These are phyloP conservation scores for Cladophialophora psammophila DNA, from an alignment of 2,329 filamentous ascomycete genomes.

Conservation along the genomic window DNA sequence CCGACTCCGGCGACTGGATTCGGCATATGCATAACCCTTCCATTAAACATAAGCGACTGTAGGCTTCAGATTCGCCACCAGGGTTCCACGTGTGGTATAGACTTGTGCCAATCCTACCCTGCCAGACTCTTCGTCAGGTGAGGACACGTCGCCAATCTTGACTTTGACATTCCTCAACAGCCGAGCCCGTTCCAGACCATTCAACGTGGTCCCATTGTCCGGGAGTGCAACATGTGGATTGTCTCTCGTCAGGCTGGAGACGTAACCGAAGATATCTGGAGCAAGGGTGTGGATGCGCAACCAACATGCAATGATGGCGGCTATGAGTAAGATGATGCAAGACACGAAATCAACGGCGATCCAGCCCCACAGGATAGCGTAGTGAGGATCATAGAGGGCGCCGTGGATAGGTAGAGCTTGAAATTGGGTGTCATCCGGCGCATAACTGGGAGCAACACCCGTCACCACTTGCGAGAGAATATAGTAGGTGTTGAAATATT, in stretches of 20 bases:
- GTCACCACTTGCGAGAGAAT: constrained; percentile 15
- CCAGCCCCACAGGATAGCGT: constrained; percentile 22
- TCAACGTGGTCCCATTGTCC: constrained; percentile 5
- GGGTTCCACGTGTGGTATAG: neutral
- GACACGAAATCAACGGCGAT: constrained; percentile 22
- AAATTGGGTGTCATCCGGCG: constrained; percentile 10
- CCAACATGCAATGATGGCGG: constrained; percentile 16
- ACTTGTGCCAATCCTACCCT: neutral
- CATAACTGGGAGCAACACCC: no score
- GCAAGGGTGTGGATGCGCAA: constrained; percentile 20
- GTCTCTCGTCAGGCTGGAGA: constrained; percentile 15
- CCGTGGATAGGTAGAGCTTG: neutral
- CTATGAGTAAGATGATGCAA: constrained; percentile 13
- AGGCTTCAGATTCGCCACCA: neutral
- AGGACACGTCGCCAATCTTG: constrained; percentile 18
- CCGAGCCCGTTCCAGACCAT: constrained; percentile 6
- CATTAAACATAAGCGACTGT: neutral
- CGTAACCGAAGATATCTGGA: constrained; percentile 19
- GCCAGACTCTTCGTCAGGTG: neutral
- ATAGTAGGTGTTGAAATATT: constrained; percentile 28
- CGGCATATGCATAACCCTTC: neutral
- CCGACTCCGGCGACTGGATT: no score
- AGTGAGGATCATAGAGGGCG: constrained; percentile 20
- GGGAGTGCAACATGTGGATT: constrained; percentile 2
- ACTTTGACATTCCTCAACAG: neutral